Base-by-base conservation (phyloP, 192 early-diverging fungal genomes). In the Thoreauomyces humboldtii region DNA sequence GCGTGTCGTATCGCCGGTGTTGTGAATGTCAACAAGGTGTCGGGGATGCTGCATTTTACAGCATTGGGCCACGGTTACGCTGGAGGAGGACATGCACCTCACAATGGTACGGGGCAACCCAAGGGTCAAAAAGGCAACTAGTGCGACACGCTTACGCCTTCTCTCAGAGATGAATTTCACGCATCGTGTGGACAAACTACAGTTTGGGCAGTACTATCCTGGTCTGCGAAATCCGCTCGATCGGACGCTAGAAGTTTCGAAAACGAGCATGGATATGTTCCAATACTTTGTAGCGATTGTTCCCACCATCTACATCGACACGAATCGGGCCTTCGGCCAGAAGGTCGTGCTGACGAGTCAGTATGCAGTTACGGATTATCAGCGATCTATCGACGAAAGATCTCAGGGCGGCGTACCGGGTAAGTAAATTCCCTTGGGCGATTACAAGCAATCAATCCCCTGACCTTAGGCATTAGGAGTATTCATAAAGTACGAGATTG, bases 401-500 rank as follows among this genome's bases (percentile, higher is more conserved):
- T 27, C 46, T 17, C 63, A 61, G n/a, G 65, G 33, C 22, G 79
- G 79, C 5, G 57, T 79, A 37, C 74, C 80, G 42, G 80, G 77
- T 79, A 31, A 48, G 57, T 58, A 37, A 37, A n/a, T 37, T n/a
- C n/a, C n/a, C n/a, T n/a, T n/a, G n/a, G n/a, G n/a, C n/a, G n/a
- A n/a, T n/a, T n/a, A 47, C 24, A 32, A n/a, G n/a, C n/a, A n/a
- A n/a, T n/a, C n/a, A n/a, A n/a, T n/a, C n/a, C n/a, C n/a, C n/a
- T n/a, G n/a, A n/a, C n/a, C n/a, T n/a, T n/a, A n/a, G n/a, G n/a
- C n/a, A n/a, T n/a, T n/a, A 51, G 88, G 86, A 12, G 82, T 96
- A 42, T 96, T 96, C 61, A 88, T 98, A 48, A 92, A 92, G 65
- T 98, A 94, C 68, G 87, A 89, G 33, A 86, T 98, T 65, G 93